These are phyloP conservation scores for Xerocomellus intermedius DNA, from an alignment of 768 basidiomycete genomes.

Conservation along the genomic window DNA sequence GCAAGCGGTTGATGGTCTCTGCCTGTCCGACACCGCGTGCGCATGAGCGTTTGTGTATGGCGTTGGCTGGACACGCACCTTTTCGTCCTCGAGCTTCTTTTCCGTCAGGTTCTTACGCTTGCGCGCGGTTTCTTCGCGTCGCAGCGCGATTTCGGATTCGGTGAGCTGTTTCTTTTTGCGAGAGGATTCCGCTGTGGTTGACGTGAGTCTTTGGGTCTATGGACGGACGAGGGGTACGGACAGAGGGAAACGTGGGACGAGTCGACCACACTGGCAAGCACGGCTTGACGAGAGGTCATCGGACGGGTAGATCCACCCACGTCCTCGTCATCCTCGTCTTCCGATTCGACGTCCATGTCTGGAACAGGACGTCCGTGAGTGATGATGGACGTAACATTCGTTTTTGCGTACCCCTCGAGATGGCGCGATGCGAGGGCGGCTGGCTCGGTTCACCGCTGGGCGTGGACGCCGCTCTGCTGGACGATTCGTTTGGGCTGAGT, in stretches of 20 bases:
- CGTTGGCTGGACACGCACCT: constrained; percentile 41
- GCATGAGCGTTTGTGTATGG: neutral
- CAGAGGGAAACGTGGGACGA: constrained; percentile 67
- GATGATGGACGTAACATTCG: neutral
- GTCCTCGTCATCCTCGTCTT: constrained; percentile 31
- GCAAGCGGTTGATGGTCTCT: constrained; percentile 85
- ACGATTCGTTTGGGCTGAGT: constrained; percentile 33
- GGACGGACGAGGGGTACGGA: constrained; percentile 16
- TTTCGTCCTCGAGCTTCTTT: constrained; percentile 33
- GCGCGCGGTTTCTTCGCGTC: constrained; percentile 76
- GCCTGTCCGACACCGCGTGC: constrained; percentile 42
- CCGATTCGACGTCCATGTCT: constrained; percentile 44
- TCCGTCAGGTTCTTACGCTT: constrained; percentile 67
- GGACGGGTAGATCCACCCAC: constrained; percentile 34
- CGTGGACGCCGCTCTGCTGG: constrained; percentile 27
- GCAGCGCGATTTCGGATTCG: constrained; percentile 68
- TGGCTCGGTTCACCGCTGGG: constrained; percentile 25
- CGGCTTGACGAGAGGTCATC: constrained; percentile 65
- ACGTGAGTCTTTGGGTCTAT: neutral
- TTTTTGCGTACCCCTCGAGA: constrained; percentile 21
- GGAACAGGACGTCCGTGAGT: neutral
- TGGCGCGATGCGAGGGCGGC: constrained; percentile 22
- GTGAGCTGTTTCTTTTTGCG: constrained; percentile 60
- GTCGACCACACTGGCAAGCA: constrained; percentile 65
- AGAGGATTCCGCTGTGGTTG: constrained; percentile 2